Conservation (phyloP, 805 yeast species). For the Ascoidea asiatica region DNA sequence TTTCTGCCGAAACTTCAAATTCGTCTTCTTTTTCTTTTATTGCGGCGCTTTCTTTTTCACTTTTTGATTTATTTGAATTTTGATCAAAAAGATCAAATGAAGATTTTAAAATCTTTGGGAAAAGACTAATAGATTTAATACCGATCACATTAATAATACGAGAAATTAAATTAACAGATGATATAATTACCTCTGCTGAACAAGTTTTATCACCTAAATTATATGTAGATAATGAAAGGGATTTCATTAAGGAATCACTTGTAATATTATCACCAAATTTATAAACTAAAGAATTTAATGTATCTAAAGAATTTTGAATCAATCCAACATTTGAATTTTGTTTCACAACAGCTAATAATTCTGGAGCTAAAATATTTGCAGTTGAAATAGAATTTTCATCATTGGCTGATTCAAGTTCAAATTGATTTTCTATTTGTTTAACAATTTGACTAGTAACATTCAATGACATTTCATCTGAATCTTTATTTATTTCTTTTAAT, state of each 20-base stretch:
- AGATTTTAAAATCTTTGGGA: conserved; percentile 76
- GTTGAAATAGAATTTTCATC: conserved; percentile 21
- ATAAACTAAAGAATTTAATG: conserved; percentile 46
- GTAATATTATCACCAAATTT: conserved; percentile 45
- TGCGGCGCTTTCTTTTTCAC: conserved; percentile 13
- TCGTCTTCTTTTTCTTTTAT: conserved; percentile 19
- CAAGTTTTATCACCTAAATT: conserved; percentile 28
- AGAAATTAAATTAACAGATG: conserved; percentile 62
- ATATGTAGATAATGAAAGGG: conserved; percentile 38
- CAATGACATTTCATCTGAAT: conserved; percentile 18
- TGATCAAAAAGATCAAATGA: conserved; percentile 45
- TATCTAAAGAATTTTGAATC: conserved; percentile 57
- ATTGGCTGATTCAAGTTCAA: conserved; percentile 49
- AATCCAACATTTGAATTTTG: conserved; percentile 23
- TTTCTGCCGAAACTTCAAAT: conserved; percentile 17
- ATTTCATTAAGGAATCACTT: conserved; percentile 29
- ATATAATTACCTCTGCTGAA: conserved; percentile 50
- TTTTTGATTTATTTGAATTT: conserved; percentile 14
- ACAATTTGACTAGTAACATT: conserved; percentile 51
- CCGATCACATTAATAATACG: conserved; percentile 65
- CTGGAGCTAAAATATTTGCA: conserved; percentile 37
- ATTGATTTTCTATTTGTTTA: conserved; percentile 48
- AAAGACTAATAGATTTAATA: conserved; percentile 70
- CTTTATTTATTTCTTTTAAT: conserved; percentile 11
- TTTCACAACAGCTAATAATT: conserved; percentile 30